These are phyloP conservation scores for Coprinopsis cinerea DNA, from an alignment of 768 basidiomycete species.

Conservation along the genomic window DNA sequence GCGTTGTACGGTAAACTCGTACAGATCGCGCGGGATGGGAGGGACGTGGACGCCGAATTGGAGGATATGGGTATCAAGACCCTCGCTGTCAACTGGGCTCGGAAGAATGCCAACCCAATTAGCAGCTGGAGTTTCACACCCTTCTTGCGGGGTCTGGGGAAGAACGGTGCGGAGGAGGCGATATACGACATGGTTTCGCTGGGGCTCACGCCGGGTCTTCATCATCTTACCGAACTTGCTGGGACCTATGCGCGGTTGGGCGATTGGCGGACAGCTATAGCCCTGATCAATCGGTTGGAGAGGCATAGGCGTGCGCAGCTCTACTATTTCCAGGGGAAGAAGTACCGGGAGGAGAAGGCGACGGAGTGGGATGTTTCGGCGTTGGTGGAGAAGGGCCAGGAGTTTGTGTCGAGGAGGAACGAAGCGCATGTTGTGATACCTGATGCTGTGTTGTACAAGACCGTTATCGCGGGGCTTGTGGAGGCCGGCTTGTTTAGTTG, in stretches of 20 bases:
- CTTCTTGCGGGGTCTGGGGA: slow-evolving; percentile 41
- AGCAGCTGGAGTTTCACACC: slow-evolving; percentile 39
- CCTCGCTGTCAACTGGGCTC: background rate
- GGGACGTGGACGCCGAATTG: background rate
- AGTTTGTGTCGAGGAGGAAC: background rate
- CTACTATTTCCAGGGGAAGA: too few species aligned
- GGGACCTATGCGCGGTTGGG: slow-evolving; percentile 38
- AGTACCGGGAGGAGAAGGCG: too few species aligned
- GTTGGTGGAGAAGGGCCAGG: background rate
- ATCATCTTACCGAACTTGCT: slow-evolving; percentile 47
- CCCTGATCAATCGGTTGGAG: too few species aligned
- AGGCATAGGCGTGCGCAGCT: too few species aligned
- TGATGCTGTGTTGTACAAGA: background rate
- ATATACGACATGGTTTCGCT: slow-evolving; percentile 48
- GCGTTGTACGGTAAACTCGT: slow-evolving; percentile 41
- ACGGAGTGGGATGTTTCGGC: too few species aligned
- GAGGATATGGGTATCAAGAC: background rate
- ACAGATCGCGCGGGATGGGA: slow-evolving; percentile 14
- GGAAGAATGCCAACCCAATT: background rate
- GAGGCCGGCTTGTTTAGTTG: background rate
- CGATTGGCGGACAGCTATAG: slow-evolving; percentile 26
- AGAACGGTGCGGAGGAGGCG: slow-evolving; percentile 30
- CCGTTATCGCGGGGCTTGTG: background rate
- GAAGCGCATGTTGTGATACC: background rate
- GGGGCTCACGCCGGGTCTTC: slow-evolving; percentile 37